Conservation (phyloP, 495 filamentous ascomycete species). For the Neurospora discreta region DNA sequence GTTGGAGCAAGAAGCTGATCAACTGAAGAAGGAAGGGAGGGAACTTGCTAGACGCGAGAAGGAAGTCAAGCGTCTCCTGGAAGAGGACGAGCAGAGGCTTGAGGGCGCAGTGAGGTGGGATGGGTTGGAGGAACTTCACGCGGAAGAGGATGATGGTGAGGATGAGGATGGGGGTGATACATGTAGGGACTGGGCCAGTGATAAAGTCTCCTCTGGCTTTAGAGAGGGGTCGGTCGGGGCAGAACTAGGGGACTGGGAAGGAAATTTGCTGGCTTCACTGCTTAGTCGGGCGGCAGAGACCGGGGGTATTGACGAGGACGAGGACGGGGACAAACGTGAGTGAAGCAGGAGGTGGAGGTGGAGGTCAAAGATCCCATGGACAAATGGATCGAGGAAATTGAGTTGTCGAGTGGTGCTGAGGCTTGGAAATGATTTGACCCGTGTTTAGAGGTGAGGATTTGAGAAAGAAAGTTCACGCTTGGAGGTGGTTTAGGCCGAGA, state of each 20-base stretch:
- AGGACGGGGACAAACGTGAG: too few species aligned
- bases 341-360: background rate
- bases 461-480: background rate
- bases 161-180: background rate
- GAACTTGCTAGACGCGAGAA: background rate
- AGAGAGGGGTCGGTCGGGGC: background rate
- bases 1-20: background rate
- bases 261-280: background rate
- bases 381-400: background rate
- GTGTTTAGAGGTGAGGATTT: background rate
- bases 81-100: background rate
- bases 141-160: too few species aligned
- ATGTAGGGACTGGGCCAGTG: background rate
- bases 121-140: background rate
- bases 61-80: background rate
- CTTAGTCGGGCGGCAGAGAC: background rate
- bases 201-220: too few species aligned
- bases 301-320: background rate
- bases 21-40: background rate
- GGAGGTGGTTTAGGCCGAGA: too few species aligned
- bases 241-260: too few species aligned
- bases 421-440: background rate
- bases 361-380: background rate
- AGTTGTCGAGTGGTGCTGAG: background rate
- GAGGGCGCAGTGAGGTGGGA: background rate